Evolutionary conservation across 352 stramenopile genomes (phyloP).

Genomic region (Blastocystis sp.): DNA sequence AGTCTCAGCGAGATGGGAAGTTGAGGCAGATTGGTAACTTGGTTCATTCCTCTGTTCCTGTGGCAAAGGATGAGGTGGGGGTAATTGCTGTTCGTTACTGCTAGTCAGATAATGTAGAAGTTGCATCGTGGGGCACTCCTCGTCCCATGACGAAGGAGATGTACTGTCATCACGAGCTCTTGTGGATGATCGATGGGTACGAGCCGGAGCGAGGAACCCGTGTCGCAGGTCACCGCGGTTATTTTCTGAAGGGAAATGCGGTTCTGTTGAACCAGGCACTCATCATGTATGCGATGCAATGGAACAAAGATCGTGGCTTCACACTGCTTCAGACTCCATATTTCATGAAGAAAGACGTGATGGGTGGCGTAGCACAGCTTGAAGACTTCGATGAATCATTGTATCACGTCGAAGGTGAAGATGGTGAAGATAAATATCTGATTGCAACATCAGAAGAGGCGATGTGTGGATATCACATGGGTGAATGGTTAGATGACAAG

Average conservation of each 20-base stretch:
- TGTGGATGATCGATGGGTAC: conserved; percentile 97
- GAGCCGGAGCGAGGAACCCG: conserved; percentile 88
- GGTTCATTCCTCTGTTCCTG: conserved; percentile 87
- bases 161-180: conserved; percentile 69
- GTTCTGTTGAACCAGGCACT: conserved; percentile 97
- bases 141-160: conserved; percentile 62
- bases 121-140: conserved; percentile 49
- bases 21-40: conserved; percentile 90
- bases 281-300: conserved; percentile 82
- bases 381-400: conserved; percentile 99
- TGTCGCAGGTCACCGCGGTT: conserved; percentile 92
- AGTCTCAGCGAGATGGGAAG: conserved; percentile 72
- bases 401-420: conserved; percentile 92
- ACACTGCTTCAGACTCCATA: conserved; percentile 68
- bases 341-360: conserved; percentile 99
- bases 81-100: conserved; percentile 64
- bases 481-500: conserved; percentile 80
- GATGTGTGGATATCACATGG: conserved; percentile 95
- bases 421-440: conserved; percentile 85
- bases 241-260: conserved; percentile 96
- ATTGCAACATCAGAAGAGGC: conserved; percentile 99
- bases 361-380: conserved; percentile 94
- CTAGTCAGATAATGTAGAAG: conserved; percentile 66
- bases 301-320: background rate
- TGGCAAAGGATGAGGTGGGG: conserved; percentile 89